Conservation (phyloP, 352 stramenopile species). For the Phytophthora europaea region DNA sequence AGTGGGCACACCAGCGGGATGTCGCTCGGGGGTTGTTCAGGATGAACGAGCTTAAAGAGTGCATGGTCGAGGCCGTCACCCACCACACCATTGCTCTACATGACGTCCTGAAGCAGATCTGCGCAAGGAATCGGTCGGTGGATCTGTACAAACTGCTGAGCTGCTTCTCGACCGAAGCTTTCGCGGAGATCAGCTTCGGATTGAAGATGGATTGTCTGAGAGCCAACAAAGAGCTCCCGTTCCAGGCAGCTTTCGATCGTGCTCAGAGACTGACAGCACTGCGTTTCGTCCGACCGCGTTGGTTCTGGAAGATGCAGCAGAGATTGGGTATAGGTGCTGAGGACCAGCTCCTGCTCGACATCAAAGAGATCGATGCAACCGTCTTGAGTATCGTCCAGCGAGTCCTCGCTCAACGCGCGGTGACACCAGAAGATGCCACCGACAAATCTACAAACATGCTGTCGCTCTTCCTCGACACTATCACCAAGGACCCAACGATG, state of each 20-base stretch:
- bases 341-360: constrained; percentile 44
- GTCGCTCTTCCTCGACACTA: constrained; percentile 43
- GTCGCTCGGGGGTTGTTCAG: constrained; percentile 85
- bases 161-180: constrained; percentile 73
- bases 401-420: constrained; percentile 31
- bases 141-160: constrained; percentile 63
- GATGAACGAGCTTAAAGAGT: constrained; percentile 47
- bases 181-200: constrained; percentile 80
- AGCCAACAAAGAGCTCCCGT: constrained; percentile 50
- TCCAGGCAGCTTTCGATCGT: constrained; percentile 68
- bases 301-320: constrained; percentile 61
- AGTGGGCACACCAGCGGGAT: constrained; percentile 81
- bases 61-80: constrained; percentile 46
- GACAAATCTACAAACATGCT: constrained; percentile 24
- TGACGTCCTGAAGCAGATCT: constrained; percentile 28
- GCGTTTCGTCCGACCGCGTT: constrained; percentile 53
- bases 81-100: constrained; percentile 37
- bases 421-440: constrained; percentile 10
- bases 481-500: constrained; percentile 30
- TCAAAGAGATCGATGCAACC: constrained; percentile 54
- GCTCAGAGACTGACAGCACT: constrained; percentile 42
- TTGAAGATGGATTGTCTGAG: constrained; percentile 51
- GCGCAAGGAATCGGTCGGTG: constrained; percentile 23
- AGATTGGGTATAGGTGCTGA: constrained; percentile 48
- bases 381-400: constrained; percentile 52